phyloP scores from a whole-genome alignment of 2,329 filamentous ascomycete species.

The Mycosphaerella arachidis region DNA sequence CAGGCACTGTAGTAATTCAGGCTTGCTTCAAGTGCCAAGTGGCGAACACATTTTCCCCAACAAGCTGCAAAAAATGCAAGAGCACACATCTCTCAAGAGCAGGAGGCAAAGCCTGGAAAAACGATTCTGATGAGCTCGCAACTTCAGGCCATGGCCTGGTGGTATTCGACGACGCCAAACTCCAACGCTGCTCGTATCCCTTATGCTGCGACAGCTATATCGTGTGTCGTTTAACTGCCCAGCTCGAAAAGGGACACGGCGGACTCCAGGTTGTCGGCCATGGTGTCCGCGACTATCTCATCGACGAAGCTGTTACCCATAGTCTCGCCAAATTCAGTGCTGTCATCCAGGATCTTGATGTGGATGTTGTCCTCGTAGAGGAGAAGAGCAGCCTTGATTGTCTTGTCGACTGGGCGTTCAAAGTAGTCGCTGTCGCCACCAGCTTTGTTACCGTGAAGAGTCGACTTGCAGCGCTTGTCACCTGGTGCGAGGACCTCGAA shows the following conservation, averaged over 20 bases:
- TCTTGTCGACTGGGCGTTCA: constrained; percentile 55
- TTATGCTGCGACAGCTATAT: background rate
- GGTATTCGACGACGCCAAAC: background rate
- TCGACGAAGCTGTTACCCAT: constrained; percentile 34
- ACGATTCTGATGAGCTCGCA: background rate
- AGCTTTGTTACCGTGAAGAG: constrained; percentile 59
- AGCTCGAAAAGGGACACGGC: constrained; percentile 38
- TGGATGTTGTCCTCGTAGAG: constrained; percentile 54
- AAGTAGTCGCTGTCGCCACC: constrained; percentile 71
- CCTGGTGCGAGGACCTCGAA: constrained; percentile 66
- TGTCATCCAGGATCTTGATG: constrained; percentile 49
- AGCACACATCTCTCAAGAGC: background rate
- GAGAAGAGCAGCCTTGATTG: constrained; percentile 62
- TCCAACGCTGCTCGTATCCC: background rate
- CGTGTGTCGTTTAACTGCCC: constrained; percentile 9
- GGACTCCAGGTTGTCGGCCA: constrained; percentile 27
- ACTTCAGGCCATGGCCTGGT: background rate
- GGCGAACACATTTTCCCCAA: background rate
- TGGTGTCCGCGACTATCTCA: constrained; percentile 32
- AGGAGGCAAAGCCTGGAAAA: background rate
- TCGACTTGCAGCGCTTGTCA: constrained; percentile 63
- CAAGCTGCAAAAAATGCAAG: background rate
- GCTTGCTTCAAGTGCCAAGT: background rate
- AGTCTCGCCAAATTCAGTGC: constrained; percentile 35
- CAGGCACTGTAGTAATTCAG: background rate